Conservation (phyloP, 2,329 filamentous ascomycete genomes). For the Trichoderma sp. region DNA sequence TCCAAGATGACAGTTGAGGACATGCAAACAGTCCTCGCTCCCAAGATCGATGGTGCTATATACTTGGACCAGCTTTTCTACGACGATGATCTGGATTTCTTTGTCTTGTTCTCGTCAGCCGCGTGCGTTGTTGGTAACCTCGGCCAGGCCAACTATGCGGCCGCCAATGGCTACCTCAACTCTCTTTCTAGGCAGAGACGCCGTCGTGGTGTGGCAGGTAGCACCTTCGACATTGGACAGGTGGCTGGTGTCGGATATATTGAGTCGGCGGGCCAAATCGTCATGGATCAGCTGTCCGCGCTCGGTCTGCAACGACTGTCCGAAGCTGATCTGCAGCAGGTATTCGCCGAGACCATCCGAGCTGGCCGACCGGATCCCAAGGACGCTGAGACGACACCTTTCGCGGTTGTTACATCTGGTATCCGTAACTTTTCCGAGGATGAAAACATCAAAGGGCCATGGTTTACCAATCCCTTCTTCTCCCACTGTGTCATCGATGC, state of each 20-base stretch:
- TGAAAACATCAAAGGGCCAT: not conserved
- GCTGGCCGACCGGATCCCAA: no score
- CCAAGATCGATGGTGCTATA: slow-evolving; percentile 33
- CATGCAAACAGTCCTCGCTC: slow-evolving; percentile 28
- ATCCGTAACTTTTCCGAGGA: no score
- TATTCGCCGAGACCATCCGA: no score
- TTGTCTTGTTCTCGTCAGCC: slow-evolving; percentile 37
- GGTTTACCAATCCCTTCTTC: not conserved
- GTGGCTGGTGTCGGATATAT: slow-evolving; percentile 24
- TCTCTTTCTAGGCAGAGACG: slow-evolving; percentile 38
- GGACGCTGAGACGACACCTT: no score
- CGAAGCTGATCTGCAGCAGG: no score
- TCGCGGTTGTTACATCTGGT: no score
- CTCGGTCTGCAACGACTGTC: no score
- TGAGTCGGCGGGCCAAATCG: no score
- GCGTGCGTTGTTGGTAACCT: slow-evolving; percentile 30
- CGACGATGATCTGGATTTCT: slow-evolving; percentile 20
- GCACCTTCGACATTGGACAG: slow-evolving; percentile 38
- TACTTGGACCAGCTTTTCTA: no score
- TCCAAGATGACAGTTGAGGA: slow-evolving; percentile 29
- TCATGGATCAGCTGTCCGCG: no score
- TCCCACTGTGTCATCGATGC: not conserved
- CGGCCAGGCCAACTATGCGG: slow-evolving; percentile 45
- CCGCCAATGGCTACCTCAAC: slow-evolving; percentile 45
- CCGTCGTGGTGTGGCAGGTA: slow-evolving; percentile 38